A percentile compares a stretch with the other conserved stretches of the same genome.
Conservation (phyloP, 306 rosid species). For the Glycine tomentella region DNA sequence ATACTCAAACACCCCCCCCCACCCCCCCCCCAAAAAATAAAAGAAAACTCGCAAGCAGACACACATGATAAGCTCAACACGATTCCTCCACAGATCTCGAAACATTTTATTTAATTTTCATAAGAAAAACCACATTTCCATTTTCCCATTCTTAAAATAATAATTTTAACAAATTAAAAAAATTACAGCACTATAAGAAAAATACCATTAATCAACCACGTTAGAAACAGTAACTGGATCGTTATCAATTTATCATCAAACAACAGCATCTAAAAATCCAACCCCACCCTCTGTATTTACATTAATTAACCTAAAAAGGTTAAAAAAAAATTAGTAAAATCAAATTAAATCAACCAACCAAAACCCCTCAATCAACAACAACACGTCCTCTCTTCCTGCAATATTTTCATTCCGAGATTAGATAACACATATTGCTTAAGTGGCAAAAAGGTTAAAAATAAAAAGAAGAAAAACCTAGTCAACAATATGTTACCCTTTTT, state of each 20-base stretch:
- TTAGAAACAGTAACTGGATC: slow-evolving; percentile 39
- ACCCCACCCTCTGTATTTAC: slow-evolving; percentile 55
- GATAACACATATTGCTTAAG: slow-evolving; percentile 35
- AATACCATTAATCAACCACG: background rate
- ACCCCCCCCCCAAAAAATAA: too few relatives aligned
- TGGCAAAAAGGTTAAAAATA: background rate
- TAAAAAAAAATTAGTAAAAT: slow-evolving; percentile 10
- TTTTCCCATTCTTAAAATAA: too few relatives aligned
- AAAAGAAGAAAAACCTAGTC: slow-evolving; percentile 10
- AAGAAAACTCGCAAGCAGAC: slow-evolving; percentile 52
- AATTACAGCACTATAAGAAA: too few relatives aligned
- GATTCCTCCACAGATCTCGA: slow-evolving; percentile 45
- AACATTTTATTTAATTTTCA: background rate
- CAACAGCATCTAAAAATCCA: slow-evolving; percentile 34
- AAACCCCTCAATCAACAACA: slow-evolving; percentile 45
- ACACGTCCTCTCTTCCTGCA: slow-evolving; percentile 42
- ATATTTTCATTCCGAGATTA: slow-evolving; percentile 45
- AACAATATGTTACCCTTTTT: slow-evolving; percentile 32
- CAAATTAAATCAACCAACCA: background rate
- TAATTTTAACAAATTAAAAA: background rate
- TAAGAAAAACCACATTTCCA: background rate
- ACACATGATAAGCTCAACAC: slow-evolving; percentile 56
- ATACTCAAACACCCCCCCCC: too few relatives aligned
- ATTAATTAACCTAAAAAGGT: slow-evolving; percentile 42
- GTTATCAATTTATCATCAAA: background rate